A percentile compares a stretch with the other conserved stretches of the same genome.
Evolutionary conservation across 139 green algal species (phyloP).

Genomic region (Gonium pectorale): DNA sequence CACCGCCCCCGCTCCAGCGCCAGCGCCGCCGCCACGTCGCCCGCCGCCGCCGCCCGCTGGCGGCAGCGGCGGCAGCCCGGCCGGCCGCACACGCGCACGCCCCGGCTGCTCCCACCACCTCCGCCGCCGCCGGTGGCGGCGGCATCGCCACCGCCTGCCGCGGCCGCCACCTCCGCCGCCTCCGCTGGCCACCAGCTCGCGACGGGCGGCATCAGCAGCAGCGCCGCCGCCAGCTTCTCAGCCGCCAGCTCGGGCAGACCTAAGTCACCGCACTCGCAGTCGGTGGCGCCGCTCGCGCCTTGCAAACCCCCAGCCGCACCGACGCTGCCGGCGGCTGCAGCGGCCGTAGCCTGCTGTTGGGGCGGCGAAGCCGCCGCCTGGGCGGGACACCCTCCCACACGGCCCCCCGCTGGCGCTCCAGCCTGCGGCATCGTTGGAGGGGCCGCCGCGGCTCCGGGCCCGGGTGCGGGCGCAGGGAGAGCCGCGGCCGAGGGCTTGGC

Average conservation of each 20-base stretch:
- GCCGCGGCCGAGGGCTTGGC: neutral
- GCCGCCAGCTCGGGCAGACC: slow-evolving; percentile 23
- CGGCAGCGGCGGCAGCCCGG: slow-evolving; percentile 17
- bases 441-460: neutral
- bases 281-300: neutral
- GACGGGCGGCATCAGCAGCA: slow-evolving; percentile 5
- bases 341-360: neutral
- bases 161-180: neutral
- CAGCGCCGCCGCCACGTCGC: slow-evolving; percentile 7
- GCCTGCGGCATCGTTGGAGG: neutral
- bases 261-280: neutral
- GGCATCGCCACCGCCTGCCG: too few relatives aligned
- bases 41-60: neutral
- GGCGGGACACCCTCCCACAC: neutral
- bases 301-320: neutral
- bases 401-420: neutral
- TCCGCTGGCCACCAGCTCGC: neutral
- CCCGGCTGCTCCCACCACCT: neutral
- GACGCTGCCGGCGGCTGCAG: neutral
- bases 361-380: neutral
- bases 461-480: neutral
- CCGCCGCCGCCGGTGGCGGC: neutral
- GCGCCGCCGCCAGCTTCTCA: slow-evolving; percentile 30
- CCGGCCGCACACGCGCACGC: neutral
- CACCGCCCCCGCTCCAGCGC: slow-evolving; percentile 8